Conservation (phyloP, 2,329 filamentous ascomycete species). For the Aspergillus quadrilineatus region DNA sequence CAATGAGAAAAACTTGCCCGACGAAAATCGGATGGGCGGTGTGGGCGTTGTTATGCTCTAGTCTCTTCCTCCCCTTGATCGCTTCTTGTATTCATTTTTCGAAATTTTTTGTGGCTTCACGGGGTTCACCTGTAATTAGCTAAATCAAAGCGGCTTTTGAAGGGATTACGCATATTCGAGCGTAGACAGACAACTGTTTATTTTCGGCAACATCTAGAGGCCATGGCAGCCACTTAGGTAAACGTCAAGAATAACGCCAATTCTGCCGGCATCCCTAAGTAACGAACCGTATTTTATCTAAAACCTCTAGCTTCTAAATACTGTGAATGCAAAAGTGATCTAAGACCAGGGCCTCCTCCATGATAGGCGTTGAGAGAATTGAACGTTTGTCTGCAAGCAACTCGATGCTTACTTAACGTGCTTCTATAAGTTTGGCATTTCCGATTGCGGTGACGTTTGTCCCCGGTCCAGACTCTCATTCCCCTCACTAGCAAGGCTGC, state of each 20-base stretch:
- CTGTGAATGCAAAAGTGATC: too few species aligned
- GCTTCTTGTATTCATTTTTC: slow-evolving; percentile 6
- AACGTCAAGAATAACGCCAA: not conserved
- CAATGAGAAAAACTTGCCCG: slow-evolving; percentile 73
- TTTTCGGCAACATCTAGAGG: too few species aligned
- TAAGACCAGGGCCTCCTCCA: not conserved
- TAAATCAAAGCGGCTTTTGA: not conserved
- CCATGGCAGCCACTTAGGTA: not conserved
- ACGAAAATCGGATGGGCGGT: slow-evolving; percentile 75
- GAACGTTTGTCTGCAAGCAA: not conserved
- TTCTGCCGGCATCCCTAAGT: not conserved
- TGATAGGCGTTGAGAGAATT: not conserved
- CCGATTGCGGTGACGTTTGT: not conserved
- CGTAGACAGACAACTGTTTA: too few species aligned
- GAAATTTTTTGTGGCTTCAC: slow-evolving; percentile 35
- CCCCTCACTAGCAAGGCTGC: not conserved
- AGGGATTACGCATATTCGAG: not conserved
- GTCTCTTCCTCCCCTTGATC: slow-evolving; percentile 8
- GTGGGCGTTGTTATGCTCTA: slow-evolving; percentile 85
- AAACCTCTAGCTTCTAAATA: not conserved
- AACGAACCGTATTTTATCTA: not conserved
- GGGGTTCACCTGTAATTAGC: slow-evolving; percentile 1
- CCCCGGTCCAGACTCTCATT: not conserved
- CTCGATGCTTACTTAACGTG: not conserved
- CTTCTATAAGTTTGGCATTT: not conserved